These are phyloP conservation scores for Salvia miltiorrhiza DNA, from an alignment of 257 asterid species.

Conservation along the genomic window DNA sequence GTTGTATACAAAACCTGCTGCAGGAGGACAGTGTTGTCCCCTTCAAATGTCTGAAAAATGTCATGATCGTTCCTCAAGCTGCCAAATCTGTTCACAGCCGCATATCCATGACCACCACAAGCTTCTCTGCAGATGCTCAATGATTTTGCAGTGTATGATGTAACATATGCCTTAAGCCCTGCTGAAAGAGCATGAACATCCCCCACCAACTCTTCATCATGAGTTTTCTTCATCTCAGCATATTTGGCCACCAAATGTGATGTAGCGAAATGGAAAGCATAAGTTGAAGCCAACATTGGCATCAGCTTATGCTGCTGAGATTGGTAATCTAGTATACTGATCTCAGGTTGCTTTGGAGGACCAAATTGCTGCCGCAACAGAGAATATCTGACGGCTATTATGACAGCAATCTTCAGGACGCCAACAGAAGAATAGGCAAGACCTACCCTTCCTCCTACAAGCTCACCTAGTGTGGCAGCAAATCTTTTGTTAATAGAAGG, in stretches of 20 bases:
- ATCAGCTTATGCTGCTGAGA: slow-evolving; percentile 97
- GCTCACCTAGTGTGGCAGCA: slow-evolving; percentile 97
- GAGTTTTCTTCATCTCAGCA: slow-evolving; percentile 76
- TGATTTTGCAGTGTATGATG: slow-evolving; percentile 80
- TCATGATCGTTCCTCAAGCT: slow-evolving; percentile 97
- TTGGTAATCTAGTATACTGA: slow-evolving; percentile 92
- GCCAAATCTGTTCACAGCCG: slow-evolving; percentile 94
- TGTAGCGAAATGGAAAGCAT: slow-evolving; percentile 89
- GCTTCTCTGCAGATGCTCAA: slow-evolving; percentile 91
- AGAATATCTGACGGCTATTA: slow-evolving; percentile 85
- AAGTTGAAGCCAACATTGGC: slow-evolving; percentile 95
- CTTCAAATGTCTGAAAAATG: slow-evolving; percentile 98
- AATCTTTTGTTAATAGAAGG: slow-evolving; percentile 83
- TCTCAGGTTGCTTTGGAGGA: slow-evolving; percentile 92
- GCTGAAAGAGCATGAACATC: slow-evolving; percentile 96
- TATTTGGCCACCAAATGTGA: slow-evolving; percentile 66
- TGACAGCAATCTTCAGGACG: slow-evolving; percentile 68
- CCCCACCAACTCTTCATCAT: slow-evolving; percentile 70
- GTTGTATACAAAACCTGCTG: slow-evolving; percentile 67
- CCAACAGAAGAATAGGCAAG: slow-evolving; percentile 95
- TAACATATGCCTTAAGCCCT: slow-evolving; percentile 90
- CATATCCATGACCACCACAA: slow-evolving; percentile 99
- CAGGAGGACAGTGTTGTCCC: slow-evolving; percentile 95
- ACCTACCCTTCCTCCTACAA: slow-evolving; percentile 97
- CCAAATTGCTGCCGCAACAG: slow-evolving; percentile 91